A percentile compares a stretch with the other conserved stretches of the same genome.
Conservation (phyloP, 306 rosid genomes). For the Citrullus colocynthis region DNA sequence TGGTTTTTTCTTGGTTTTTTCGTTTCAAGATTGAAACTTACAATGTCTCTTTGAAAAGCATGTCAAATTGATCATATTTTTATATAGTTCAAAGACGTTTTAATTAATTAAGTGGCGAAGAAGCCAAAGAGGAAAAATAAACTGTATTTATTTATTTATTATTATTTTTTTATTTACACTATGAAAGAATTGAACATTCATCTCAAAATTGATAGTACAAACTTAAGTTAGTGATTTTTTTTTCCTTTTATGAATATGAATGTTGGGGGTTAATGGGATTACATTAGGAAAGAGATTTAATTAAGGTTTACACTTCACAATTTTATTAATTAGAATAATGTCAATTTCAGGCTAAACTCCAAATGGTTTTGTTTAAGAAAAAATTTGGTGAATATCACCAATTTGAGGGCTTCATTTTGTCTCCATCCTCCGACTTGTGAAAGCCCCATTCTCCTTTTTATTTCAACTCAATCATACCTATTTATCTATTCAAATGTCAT, state of each 20-base stretch:
- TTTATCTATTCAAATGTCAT: constrained; percentile 45
- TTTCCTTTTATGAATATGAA: background rate
- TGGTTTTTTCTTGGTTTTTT: background rate
- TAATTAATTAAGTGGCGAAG: background rate
- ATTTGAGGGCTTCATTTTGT: constrained; percentile 56
- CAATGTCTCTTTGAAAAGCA: background rate
- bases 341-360: constrained; percentile 1
- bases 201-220: too few relatives aligned
- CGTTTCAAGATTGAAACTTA: background rate
- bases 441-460: constrained; percentile 9
- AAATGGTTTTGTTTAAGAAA: background rate
- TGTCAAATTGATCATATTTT: background rate
- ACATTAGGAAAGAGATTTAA: background rate
- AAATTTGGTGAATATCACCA: constrained; percentile 49
- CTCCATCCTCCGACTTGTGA: constrained; percentile 14
- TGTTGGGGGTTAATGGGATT: background rate
- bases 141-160: too few relatives aligned
- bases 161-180: background rate
- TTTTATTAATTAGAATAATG: background rate
- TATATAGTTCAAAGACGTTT: background rate
- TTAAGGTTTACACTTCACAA: background rate
- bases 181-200: too few relatives aligned
- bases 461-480: constrained; percentile 5
- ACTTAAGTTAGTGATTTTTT: too few relatives aligned
- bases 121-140: background rate